Evolutionary conservation across 495 filamentous ascomycete genomes (phyloP), one percentile per base, ranked within the genome.

Genomic region (Corynascus novoguineensis): DNA sequence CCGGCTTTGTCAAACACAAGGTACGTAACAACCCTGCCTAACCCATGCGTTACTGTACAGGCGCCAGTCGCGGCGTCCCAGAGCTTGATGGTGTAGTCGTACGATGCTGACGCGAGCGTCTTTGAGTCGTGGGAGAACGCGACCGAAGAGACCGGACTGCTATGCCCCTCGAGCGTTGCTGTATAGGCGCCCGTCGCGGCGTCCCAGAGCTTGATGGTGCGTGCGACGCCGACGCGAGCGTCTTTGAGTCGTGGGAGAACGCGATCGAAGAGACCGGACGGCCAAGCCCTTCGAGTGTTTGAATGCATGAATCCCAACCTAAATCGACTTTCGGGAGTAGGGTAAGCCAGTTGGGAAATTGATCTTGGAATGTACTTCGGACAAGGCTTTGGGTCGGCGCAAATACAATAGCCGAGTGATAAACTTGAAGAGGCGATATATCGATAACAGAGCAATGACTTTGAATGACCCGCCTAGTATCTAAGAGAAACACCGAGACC

Each of bases 191-290:
- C 66, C 5, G 60, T 68, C 17, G 55, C 59, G 21, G 50, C 40
- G 57, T 73, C 65, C 73, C 73, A 76, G 59, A 76, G 50, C 58
- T 69, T 63, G 25, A 72, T 53, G 6, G 69, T 73, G n/a, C 29
- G 29, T 31, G 0, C 0, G 70, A 75, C 11, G 46, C 63, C 12
- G 73, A 74, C n/a, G 60, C 70, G 0, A 77, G 10, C 14, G 68
- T 21, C 38, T 52, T 35, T 3, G 37, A 47, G 50, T 59, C 31
- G n/a, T 24, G 50, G 15, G 58, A 60, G 58, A 60, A 60, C 37
- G 53, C 52, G 28, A 60, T 38, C 5, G 37, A 44, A 5, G 0
- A 2, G 38, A 54, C 51, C 11, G 11, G n/a, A 14, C 5, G 5
- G 38, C 51, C 32, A 50, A 34, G 47, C 21, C 47, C 28, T 10